Conservation (phyloP, 805 yeast species). For the Kodamaea kakaduensis region DNA sequence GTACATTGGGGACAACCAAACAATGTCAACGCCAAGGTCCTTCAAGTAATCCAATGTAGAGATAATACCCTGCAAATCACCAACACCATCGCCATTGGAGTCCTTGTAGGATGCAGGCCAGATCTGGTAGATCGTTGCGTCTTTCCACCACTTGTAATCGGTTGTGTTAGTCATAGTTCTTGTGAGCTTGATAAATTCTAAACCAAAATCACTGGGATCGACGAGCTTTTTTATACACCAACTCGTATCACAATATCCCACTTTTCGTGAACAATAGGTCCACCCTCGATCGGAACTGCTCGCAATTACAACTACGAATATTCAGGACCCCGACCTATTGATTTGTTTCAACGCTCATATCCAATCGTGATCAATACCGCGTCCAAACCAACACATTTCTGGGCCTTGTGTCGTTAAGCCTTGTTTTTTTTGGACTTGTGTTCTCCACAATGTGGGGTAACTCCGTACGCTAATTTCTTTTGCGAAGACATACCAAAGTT, state of each 20-base stretch:
- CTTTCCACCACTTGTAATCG: constrained; percentile 49
- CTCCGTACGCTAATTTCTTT: no score
- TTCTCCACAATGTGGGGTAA: no score
- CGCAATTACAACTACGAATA: no score
- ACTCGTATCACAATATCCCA: no score
- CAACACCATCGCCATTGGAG: constrained; percentile 55
- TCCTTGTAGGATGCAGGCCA: constrained; percentile 61
- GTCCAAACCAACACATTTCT: no score
- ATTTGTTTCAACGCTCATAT: no score
- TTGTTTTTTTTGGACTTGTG: no score
- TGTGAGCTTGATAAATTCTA: neutral
- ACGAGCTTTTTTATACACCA: neutral
- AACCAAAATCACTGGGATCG: neutral
- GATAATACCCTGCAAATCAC: constrained; percentile 55
- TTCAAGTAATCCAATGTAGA: constrained; percentile 49
- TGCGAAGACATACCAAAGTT: no score
- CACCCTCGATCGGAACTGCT: no score
- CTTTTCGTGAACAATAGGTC: neutral
- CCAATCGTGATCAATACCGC: no score
- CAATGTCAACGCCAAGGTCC: constrained; percentile 46
- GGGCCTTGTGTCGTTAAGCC: no score
- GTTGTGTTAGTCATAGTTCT: constrained; percentile 5
- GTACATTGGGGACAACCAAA: constrained; percentile 57
- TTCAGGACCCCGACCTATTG: no score
- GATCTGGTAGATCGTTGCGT: constrained; percentile 52